These are phyloP conservation scores for Penicillium taxi DNA, from an alignment of 495 filamentous ascomycete genomes.

Conservation along the genomic window DNA sequence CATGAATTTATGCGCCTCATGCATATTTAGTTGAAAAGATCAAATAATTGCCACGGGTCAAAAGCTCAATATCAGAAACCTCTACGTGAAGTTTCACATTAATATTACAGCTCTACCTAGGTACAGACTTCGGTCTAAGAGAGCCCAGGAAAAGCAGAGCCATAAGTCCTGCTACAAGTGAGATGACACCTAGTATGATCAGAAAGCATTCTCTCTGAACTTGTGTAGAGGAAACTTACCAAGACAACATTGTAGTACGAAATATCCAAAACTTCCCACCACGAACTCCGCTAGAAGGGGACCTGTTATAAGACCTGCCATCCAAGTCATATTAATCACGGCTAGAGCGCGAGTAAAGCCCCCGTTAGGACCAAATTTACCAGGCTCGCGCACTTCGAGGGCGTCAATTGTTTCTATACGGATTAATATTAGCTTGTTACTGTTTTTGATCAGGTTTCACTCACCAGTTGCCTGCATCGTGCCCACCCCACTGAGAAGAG, in stretches of 20 bases:
- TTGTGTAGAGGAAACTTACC: conserved; percentile 12
- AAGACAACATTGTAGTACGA: conserved; percentile 23
- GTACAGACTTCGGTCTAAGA: neutral
- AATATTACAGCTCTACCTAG: too few species aligned
- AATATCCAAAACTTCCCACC: conserved; percentile 27
- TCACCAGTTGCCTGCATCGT: conserved; percentile 29
- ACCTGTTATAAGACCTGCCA: conserved; percentile 25
- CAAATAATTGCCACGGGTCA: too few species aligned
- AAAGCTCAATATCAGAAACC: too few species aligned
- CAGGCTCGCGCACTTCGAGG: conserved; percentile 16
- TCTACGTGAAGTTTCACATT: too few species aligned
- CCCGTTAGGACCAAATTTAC: conserved; percentile 28
- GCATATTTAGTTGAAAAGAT: too few species aligned
- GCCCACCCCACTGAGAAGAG: conserved; percentile 20
- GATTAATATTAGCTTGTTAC: neutral
- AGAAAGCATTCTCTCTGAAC: neutral
- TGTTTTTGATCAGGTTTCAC: conserved; percentile 1
- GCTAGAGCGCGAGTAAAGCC: conserved; percentile 33
- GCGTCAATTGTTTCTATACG: conserved; percentile 23
- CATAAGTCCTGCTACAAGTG: neutral
- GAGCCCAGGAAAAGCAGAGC: conserved; percentile 2
- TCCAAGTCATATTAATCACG: conserved; percentile 29
- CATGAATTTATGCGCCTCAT: too few species aligned
- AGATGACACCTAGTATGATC: conserved; percentile 5
- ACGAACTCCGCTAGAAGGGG: conserved; percentile 30